Evolutionary conservation across 768 basidiomycete genomes (phyloP).

Genomic region (Megacollybia marginata): DNA sequence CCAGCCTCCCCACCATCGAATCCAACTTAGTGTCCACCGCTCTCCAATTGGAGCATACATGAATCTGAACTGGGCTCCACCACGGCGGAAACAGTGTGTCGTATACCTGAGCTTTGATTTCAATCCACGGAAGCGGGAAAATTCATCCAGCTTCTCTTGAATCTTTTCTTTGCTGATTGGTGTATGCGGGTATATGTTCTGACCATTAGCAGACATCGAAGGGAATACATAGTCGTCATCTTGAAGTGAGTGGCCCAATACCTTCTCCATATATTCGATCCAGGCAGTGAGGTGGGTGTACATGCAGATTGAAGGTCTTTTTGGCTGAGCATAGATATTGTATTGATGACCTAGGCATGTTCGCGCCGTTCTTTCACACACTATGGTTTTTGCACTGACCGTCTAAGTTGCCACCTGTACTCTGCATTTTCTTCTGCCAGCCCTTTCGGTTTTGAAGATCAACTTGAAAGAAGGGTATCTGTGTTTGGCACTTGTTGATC

Average conservation of each 20-base stretch:
- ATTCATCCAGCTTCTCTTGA: not conserved
- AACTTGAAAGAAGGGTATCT: not conserved
- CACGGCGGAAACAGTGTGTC: constrained; percentile 2
- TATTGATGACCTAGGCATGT: not conserved
- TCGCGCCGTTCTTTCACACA: no score
- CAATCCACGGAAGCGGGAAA: not conserved
- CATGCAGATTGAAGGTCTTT: not conserved
- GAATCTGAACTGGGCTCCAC: constrained; percentile 17
- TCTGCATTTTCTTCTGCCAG: not conserved
- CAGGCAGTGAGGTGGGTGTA: not conserved
- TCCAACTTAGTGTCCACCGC: constrained; percentile 8
- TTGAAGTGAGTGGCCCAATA: not conserved
- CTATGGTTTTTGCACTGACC: not conserved
- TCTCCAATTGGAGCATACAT: constrained; percentile 13
- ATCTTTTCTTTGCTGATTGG: not conserved
- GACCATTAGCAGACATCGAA: not conserved
- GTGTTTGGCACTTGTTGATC: not conserved
- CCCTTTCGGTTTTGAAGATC: not conserved
- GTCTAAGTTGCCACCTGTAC: not conserved
- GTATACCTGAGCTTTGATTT: not conserved
- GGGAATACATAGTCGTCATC: not conserved
- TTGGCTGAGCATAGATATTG: not conserved
- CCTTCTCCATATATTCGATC: not conserved
- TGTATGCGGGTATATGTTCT: not conserved
- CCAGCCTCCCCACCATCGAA: constrained; percentile 18